Percentiles rank a stretch among this genome's conserved stretches.
These are phyloP conservation scores for Daldinia sp. DNA, from an alignment of 2,329 filamentous ascomycete genomes.

Conservation along the genomic window DNA sequence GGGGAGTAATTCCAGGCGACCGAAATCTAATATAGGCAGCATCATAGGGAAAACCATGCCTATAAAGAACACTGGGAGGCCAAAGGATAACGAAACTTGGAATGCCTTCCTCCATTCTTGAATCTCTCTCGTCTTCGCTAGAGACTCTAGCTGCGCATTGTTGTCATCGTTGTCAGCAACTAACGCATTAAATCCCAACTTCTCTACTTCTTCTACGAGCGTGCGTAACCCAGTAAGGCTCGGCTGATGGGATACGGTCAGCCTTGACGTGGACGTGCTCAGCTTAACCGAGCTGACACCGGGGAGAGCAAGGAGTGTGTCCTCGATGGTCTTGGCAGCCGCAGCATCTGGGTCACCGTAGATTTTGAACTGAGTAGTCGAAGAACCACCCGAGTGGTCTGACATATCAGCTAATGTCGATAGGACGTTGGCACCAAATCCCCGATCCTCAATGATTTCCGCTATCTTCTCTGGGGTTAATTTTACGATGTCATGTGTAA, in stretches of 20 bases:
- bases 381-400: conserved; percentile 66
- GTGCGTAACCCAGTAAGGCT: conserved; percentile 80
- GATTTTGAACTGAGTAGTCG: conserved; percentile 82
- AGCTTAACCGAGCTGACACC: conserved; percentile 82
- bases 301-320: conserved; percentile 70
- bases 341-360: conserved; percentile 81
- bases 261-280: conserved; percentile 77
- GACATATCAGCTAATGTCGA: conserved; percentile 75
- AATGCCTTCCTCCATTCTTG: conserved; percentile 91
- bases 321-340: conserved; percentile 79
- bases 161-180: conserved; percentile 94
- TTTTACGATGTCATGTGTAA: conserved; percentile 81
- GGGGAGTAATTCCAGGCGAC: conserved; percentile 71
- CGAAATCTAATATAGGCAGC: conserved; percentile 80
- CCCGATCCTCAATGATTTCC: conserved; percentile 87
- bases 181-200: conserved; percentile 87
- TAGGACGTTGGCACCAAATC: conserved; percentile 87
- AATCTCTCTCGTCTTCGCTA: conserved; percentile 96
- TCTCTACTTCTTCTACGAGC: conserved; percentile 85
- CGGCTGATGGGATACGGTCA: conserved; percentile 80
- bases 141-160: conserved; percentile 93
- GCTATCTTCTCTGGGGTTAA: conserved; percentile 80
- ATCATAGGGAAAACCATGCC: conserved; percentile 96
- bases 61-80: conserved; percentile 89
- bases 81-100: conserved; percentile 80